phyloP scores from a whole-genome alignment of 257 asterid genomes.

The Lavandula angustifolia region DNA sequence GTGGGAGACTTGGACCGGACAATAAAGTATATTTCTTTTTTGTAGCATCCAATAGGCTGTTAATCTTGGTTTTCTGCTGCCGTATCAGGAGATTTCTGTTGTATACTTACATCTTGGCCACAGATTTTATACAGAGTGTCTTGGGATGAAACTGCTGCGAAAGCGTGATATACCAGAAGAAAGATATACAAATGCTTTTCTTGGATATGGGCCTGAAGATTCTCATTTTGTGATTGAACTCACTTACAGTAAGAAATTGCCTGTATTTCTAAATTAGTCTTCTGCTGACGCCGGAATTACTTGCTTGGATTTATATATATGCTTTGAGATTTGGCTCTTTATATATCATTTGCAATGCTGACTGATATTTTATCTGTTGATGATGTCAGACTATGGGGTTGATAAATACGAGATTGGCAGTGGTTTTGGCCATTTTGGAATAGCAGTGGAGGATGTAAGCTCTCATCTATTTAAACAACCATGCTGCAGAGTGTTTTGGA shows the following conservation, averaged over 20 bases:
- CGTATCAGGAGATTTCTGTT: conserved; percentile 15
- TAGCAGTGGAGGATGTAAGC: conserved; percentile 98
- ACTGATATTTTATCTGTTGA: conserved; percentile 30
- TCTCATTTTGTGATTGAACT: conserved; percentile 96
- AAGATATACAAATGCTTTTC: conserved; percentile 94
- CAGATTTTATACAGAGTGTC: conserved; percentile 96
- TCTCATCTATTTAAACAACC: conserved; percentile 26
- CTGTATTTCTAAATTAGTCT: conserved; percentile 13
- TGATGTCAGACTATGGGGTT: conserved; percentile 81
- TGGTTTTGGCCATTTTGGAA: conserved; percentile 94
- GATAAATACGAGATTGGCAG: conserved; percentile 89
- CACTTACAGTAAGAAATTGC: conserved; percentile 75
- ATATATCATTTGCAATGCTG: conserved; percentile 15
- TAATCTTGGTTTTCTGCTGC: conserved; percentile 34
- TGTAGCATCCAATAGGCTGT: neutral
- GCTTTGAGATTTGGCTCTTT: conserved; percentile 9
- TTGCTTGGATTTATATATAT: conserved; percentile 30
- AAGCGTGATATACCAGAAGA: conserved; percentile 94
- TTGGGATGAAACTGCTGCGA: conserved; percentile 95
- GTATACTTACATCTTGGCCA: conserved; percentile 34
- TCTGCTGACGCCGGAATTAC: conserved; percentile 16
- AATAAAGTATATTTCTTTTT: conserved; percentile 61
- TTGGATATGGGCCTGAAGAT: conserved; percentile 98
- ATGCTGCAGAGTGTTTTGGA: conserved; percentile 8
- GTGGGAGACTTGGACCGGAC: conserved; percentile 99